Conservation (phyloP, 345 rosid genomes). For the Raphanus raphanistrum region DNA sequence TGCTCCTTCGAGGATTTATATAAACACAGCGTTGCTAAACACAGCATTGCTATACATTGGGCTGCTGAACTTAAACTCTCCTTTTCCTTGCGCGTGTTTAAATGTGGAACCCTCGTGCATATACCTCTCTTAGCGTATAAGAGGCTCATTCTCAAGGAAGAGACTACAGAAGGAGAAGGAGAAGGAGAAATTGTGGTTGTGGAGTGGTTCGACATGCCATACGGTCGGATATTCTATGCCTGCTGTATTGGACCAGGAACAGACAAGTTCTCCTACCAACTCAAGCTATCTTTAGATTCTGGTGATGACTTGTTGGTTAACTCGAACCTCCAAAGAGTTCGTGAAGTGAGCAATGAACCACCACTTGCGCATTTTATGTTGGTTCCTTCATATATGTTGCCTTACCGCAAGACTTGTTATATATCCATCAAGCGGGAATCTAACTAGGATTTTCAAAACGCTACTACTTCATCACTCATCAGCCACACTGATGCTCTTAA, state of each 20-base stretch:
- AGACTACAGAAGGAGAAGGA: not conserved
- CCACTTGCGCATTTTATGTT: not conserved
- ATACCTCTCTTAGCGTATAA: not conserved
- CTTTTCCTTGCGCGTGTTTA: not conserved
- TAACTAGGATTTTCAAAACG: not conserved
- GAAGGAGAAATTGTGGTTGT: conserved; percentile 8
- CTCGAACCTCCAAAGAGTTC: not conserved
- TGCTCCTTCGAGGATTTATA: not conserved
- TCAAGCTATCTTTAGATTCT: not conserved
- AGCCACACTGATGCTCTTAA: not conserved
- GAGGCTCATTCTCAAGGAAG: not conserved
- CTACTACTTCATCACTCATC: not conserved
- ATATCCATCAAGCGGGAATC: not conserved
- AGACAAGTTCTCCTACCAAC: not conserved
- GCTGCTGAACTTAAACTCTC: too few relatives aligned
- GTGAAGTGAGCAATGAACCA: not conserved
- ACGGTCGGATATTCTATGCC: not conserved
- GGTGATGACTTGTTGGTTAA: not conserved
- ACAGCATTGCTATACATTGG: not conserved
- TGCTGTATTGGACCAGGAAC: not conserved
- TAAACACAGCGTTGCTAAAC: not conserved
- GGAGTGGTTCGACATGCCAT: not conserved
- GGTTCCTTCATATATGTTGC: not conserved
- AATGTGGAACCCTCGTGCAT: not conserved
- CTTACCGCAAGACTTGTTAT: not conserved